These are phyloP conservation scores for Fusarium denticulatum DNA, from an alignment of 2,329 filamentous ascomycete genomes.

Conservation along the genomic window DNA sequence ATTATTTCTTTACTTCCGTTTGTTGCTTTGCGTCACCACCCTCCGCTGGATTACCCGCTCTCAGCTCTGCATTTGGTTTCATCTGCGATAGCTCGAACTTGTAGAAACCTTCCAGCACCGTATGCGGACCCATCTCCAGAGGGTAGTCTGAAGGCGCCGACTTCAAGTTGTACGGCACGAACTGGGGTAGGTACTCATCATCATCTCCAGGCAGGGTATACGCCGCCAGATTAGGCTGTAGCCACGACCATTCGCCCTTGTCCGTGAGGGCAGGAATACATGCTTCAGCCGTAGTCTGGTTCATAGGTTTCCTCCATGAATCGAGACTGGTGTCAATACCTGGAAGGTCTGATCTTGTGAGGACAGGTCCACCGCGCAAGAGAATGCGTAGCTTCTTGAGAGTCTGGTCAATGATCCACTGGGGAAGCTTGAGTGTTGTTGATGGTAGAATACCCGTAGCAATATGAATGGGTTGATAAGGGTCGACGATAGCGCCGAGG, in stretches of 20 bases:
- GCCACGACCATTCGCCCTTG: neutral
- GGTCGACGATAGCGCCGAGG: neutral
- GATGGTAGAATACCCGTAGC: neutral
- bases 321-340: neutral
- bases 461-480: neutral
- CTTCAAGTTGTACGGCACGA: neutral
- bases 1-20: neutral
- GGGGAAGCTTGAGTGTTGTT: neutral
- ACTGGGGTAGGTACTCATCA: neutral
- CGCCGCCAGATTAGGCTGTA: neutral
- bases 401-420: neutral
- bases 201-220: neutral
- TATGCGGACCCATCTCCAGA: neutral
- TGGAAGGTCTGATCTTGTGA: neutral
- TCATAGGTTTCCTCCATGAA: neutral
- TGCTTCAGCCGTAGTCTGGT: neutral
- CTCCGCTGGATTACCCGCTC: neutral
- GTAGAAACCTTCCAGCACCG: neutral
- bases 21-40: neutral
- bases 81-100: neutral
- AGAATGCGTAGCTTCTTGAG: neutral
- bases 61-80: neutral
- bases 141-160: neutral
- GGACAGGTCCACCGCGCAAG: neutral
- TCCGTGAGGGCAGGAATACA: fast-evolving